Percentiles rank a stretch among this genome's conserved stretches.
Evolutionary conservation across 345 rosid species (phyloP).

Genomic region (Aquilaria yunnanensis): DNA sequence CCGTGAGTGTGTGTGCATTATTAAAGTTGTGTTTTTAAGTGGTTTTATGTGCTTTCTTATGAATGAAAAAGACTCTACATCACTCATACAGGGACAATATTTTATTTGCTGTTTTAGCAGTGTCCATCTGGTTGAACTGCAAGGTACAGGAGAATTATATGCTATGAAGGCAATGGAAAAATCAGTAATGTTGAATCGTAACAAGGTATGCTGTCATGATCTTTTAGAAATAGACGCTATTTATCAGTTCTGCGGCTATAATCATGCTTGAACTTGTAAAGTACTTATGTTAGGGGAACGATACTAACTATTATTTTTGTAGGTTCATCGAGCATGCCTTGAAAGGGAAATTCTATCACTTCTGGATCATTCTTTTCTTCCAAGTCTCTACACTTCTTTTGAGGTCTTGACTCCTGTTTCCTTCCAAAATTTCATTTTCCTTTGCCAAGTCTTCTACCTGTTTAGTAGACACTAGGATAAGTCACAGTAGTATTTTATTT

Average conservation of each 20-base stretch:
- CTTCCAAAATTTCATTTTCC: neutral
- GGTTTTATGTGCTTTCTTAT: too few relatives aligned
- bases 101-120: constrained; percentile 23
- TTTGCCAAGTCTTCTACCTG: neutral
- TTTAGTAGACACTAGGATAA: neutral
- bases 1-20: too few relatives aligned
- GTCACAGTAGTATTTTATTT: neutral
- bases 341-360: constrained; percentile 90
- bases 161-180: constrained; percentile 99
- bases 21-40: too few relatives aligned
- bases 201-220: constrained; percentile 46
- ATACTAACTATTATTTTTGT: constrained; percentile 8
- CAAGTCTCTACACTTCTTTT: constrained; percentile 83
- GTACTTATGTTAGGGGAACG: too few relatives aligned
- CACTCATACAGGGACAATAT: neutral
- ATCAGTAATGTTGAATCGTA: constrained; percentile 76
- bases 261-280: neutral
- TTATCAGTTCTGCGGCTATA: neutral
- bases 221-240: neutral
- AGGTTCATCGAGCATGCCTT: constrained; percentile 92
- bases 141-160: constrained; percentile 62
- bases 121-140: constrained; percentile 90
- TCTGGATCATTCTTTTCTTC: constrained; percentile 96
- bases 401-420: constrained; percentile 44
- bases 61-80: too few relatives aligned